phyloP scores from a whole-genome alignment of 1,284 basidiomycete genomes.

The Heliocybe sulcata region DNA sequence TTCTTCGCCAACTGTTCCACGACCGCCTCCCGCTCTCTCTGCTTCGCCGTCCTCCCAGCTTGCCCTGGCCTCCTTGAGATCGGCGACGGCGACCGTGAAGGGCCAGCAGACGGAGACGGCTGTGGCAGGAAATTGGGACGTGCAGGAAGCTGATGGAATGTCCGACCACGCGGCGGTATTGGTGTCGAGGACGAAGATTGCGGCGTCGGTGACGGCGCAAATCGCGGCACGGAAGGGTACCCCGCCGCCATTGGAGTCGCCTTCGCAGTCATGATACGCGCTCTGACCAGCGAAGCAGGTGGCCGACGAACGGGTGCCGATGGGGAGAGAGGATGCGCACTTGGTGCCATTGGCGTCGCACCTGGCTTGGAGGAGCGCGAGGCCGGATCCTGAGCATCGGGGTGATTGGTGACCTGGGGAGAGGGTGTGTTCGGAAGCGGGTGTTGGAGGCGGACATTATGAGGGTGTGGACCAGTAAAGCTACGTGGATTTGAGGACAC shows the following conservation, averaged over 20 bases:
- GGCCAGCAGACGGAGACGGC: slow-evolving; percentile 13
- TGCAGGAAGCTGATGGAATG: not conserved
- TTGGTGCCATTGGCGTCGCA: not conserved
- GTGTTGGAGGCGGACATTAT: not conserved
- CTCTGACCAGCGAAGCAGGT: slow-evolving; percentile 17
- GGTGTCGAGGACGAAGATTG: slow-evolving; percentile 5
- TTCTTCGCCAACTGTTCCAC: slow-evolving; percentile 50
- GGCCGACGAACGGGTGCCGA: slow-evolving; percentile 15
- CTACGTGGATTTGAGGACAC: not conserved
- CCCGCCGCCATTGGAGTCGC: not conserved
- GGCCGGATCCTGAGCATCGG: not conserved
- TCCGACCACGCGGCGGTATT: slow-evolving; percentile 4
- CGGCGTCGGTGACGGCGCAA: not conserved
- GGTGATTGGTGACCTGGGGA: not conserved
- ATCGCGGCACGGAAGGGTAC: not conserved
- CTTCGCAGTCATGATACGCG: slow-evolving; percentile 1
- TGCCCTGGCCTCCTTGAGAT: slow-evolving; percentile 29
- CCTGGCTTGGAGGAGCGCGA: not conserved
- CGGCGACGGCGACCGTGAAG: slow-evolving; percentile 41
- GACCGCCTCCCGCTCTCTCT: slow-evolving; percentile 37
- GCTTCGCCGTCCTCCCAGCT: slow-evolving; percentile 21
- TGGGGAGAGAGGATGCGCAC: not conserved
- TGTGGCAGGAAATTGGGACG: slow-evolving; percentile 10
- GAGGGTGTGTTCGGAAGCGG: not conserved
- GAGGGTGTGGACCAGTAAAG: not conserved